These are phyloP conservation scores for Xylogone sp. DNA, from an alignment of 2,329 filamentous ascomycete species.

Conservation along the genomic window DNA sequence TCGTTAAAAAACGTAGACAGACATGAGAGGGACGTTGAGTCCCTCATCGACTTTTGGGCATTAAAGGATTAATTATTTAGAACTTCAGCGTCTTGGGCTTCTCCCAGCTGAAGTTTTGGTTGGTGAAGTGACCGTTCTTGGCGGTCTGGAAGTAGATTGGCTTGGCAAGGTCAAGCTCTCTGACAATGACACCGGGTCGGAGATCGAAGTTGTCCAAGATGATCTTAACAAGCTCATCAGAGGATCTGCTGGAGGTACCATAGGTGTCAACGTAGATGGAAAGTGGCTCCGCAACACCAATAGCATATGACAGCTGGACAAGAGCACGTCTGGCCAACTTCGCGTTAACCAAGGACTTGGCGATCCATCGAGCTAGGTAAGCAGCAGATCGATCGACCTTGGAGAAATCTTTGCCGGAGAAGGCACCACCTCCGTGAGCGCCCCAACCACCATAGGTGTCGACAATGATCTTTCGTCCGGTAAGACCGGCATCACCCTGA, in stretches of 20 bases:
- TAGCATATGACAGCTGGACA: slow-evolving; percentile 98
- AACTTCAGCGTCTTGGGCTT: slow-evolving; percentile 92
- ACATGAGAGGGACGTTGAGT: slow-evolving; percentile 28
- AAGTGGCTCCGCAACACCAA: slow-evolving; percentile 95
- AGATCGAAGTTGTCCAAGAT: slow-evolving; percentile 97
- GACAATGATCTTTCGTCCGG: slow-evolving; percentile 93
- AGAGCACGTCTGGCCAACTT: slow-evolving; percentile 87
- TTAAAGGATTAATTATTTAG: slow-evolving; percentile 48
- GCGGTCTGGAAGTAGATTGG: slow-evolving; percentile 98
- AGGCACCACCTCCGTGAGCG: slow-evolving; percentile 98
- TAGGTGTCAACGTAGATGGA: slow-evolving; percentile 98
- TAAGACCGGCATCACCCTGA: slow-evolving; percentile 97
- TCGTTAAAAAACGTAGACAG: slow-evolving; percentile 21
- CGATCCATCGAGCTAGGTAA: slow-evolving; percentile 97
- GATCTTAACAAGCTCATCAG: slow-evolving; percentile 91
- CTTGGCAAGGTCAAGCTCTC: slow-evolving; percentile 89
- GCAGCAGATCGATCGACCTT: slow-evolving; percentile 99
- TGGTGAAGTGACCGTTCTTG: slow-evolving; percentile 99
- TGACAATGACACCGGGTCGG: slow-evolving; percentile 96
- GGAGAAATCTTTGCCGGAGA: slow-evolving; percentile 99
- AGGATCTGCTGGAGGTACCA: slow-evolving; percentile 85
- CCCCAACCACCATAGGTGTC: slow-evolving; percentile 99
- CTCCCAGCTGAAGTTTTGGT: slow-evolving; percentile 98
- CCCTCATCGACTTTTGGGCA: slow-evolving; percentile 19
- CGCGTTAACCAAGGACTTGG: slow-evolving; percentile 92